Base-by-base conservation (phyloP, 164 flowering plant genomes). In the Vitis labrusca region DNA sequence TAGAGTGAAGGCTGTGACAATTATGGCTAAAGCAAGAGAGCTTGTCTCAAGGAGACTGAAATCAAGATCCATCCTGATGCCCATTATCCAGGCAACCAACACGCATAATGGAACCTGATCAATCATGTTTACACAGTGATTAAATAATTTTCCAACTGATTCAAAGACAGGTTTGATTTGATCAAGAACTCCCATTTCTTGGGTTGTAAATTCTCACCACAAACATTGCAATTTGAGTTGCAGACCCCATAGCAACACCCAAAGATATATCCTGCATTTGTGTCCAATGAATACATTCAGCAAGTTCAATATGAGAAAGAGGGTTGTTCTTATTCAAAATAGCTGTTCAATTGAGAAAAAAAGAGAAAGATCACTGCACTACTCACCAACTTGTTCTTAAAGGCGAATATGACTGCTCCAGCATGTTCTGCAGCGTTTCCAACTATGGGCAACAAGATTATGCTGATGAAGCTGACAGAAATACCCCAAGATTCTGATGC, bases 381-480 rank as follows among this genome's bases (percentile, higher is more conserved):
- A 70, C 89, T 72, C 50, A 95, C 99, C 92, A 93, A 68, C 73
- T 96, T 91, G 84, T 96, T 89, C 78, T 89, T 93, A 58, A 86
- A 84, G 15, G 97, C 98, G 62, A 96, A 96, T 8, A 96, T 91
- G 72, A 93, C 66, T 0, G 99, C 91, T 44, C 95, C 94, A 4
- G 99, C 95, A 68, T 93, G 98, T 72, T 96, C 99, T 1, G 98
- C 97, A 2, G 97, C 99, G 74, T 96, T 96, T 68, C 99, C 98
- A 56, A 91, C 97, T 14, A 96, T 90, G 27, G 99, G 97, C 23
- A 96, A 82, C 81, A 96, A 69, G 64, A 96, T 90, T 23, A 96
- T 82, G 81, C 97, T 92, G 56, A 93, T 82, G 84, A 96, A 96
- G 80, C 89, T 84, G 1, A 93, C 87, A 1, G 98, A 91, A 17